A percentile compares a stretch with the other conserved stretches of the same genome.
Evolutionary conservation across 108 stramenopile genomes (phyloP).

Genomic region (Epithemia pelagica): DNA sequence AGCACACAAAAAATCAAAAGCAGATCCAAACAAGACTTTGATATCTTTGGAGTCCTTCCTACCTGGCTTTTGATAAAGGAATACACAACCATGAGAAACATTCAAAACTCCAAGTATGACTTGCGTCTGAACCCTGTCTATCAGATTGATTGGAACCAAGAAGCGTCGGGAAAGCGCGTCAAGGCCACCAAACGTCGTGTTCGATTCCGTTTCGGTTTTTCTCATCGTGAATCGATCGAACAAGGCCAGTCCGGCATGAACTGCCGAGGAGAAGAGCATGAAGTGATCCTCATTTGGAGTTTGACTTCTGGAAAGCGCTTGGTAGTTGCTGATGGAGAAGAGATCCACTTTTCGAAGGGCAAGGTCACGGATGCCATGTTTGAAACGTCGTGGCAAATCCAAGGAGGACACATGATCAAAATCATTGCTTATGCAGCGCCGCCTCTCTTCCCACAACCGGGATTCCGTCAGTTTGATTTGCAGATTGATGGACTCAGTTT

Average conservation of each 20-base stretch:
- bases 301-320: conserved; percentile 68
- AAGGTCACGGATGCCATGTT: conserved; percentile 42
- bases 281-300: conserved; percentile 69
- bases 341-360: conserved; percentile 55
- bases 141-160: conserved; percentile 23
- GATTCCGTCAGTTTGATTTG: conserved; percentile 55
- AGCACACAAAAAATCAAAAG: no score
- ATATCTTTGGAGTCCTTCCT: no score
- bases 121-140: conserved; percentile 22
- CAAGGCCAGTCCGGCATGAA: conserved; percentile 47
- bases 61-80: no score
- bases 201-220: conserved; percentile 75
- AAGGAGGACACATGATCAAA: conserved; percentile 38
- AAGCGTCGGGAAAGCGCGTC: conserved; percentile 48
- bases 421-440: conserved; percentile 54
- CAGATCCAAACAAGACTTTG: no score
- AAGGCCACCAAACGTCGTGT: conserved; percentile 67
- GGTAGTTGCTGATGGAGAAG: conserved; percentile 52
- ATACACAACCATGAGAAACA: no score
- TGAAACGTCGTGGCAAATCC: conserved; percentile 48
- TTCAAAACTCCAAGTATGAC: conserved; percentile 9
- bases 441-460: conserved; percentile 17
- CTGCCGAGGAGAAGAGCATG: conserved; percentile 82
- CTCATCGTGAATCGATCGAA: conserved; percentile 42
- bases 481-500: conserved; percentile 64